These are phyloP conservation scores for Diplodia mutila DNA, from an alignment of 2,329 filamentous ascomycete species.

Conservation along the genomic window DNA sequence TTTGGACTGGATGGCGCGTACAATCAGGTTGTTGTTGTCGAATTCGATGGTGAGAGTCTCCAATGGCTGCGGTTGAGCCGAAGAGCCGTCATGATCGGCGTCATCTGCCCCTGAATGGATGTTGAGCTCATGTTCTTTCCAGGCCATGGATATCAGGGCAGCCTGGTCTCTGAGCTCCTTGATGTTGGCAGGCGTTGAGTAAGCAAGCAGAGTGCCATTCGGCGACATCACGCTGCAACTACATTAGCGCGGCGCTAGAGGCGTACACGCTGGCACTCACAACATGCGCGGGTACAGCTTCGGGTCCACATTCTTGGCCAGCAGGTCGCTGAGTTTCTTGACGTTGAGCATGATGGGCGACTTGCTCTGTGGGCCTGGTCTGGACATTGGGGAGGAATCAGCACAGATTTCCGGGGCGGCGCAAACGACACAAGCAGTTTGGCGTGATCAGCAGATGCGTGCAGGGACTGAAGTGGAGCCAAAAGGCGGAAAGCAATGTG, in stretches of 20 bases:
- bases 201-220: slow-evolving; percentile 55
- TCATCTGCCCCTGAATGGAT: background rate
- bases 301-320: slow-evolving; percentile 48
- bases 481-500: slow-evolving; percentile 15
- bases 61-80: slow-evolving; percentile 32
- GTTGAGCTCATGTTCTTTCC: slow-evolving; percentile 49
- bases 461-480: slow-evolving; percentile 15
- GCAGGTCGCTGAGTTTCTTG: slow-evolving; percentile 47
- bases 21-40: slow-evolving; percentile 50
- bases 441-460: slow-evolving; percentile 25
- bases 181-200: slow-evolving; percentile 53
- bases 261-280: slow-evolving; percentile 33
- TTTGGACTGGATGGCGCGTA: slow-evolving; percentile 51
- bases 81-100: slow-evolving; percentile 17
- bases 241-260: background rate
- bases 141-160: slow-evolving; percentile 53
- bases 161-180: slow-evolving; percentile 54
- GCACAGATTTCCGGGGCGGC: background rate
- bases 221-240: slow-evolving; percentile 52
- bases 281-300: slow-evolving; percentile 50
- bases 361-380: slow-evolving; percentile 8
- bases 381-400: slow-evolving; percentile 17
- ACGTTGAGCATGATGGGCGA: slow-evolving; percentile 47
- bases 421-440: slow-evolving; percentile 16
- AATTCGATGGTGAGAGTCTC: slow-evolving; percentile 54